Base-by-base conservation (phyloP, 2,329 filamentous ascomycete species). In the Daldinia sp. region DNA sequence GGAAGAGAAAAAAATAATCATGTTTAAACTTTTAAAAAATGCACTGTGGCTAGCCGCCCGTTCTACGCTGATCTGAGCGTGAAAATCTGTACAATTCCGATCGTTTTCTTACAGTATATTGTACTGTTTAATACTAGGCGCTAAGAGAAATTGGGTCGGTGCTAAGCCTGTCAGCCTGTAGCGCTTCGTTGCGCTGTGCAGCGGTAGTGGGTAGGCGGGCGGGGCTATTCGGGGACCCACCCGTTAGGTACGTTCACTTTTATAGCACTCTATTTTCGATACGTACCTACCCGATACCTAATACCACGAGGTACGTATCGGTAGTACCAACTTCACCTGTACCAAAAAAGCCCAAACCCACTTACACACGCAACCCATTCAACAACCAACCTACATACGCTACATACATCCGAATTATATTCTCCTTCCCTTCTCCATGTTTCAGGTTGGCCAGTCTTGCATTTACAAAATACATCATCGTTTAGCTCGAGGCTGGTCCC, bases 401-500 rank as follows among this genome's bases (percentile, higher is more conserved):
- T 58, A 59, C 63, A 29, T 61, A 66, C 65, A 65, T 62, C 56
- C 63, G 58, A 67, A 62, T 68, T 67, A 47, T 64, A 55, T 61
- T 70, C 11, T 68, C 17, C 54, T 68, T 70, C 67, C 17, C 54
- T 68, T 70, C 67, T 64, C 71, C 73, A 75, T 72, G 74, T 75
- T 75, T 75, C 74, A 75, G 73, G 73, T 73, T 70, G 64, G 30
- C 11, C 65, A 60, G 23, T 29, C 61, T 56, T 69, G 69, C 61
- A 72, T 71, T 51, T 61, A 19, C 23, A 10, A 37, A 58, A 64
- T 69, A 69, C 68, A 68, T 70, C 68, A 66, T 70, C 55, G 61
- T 68, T 61, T 65, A 62, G 52, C 61, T 45, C 55, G 53, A 50
- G 65, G 63, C 58, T 56, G 49, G 59, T 57, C 64, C 64, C 53